Percentiles rank a stretch among this genome's conserved stretches.
phyloP scores from a whole-genome alignment of 129 eudicot species.

The Chrysanthemum makinoi region DNA sequence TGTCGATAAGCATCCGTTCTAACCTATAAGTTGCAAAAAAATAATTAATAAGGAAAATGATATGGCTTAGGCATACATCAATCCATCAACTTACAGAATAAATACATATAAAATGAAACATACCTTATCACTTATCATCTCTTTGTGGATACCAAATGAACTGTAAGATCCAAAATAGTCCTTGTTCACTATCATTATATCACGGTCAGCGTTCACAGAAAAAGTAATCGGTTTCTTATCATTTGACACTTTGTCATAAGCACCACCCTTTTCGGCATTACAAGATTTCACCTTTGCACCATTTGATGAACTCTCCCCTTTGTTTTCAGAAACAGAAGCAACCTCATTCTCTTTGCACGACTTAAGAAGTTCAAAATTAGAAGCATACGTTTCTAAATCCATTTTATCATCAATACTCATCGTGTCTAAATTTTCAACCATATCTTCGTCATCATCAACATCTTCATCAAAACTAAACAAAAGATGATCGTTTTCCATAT shows the following conservation, averaged over 20 bases:
- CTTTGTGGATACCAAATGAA: constrained; percentile 88
- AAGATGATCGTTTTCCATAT: constrained; percentile 73
- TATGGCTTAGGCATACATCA: no score
- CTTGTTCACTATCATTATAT: constrained; percentile 56
- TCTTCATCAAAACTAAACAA: constrained; percentile 73
- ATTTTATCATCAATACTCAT: constrained; percentile 34
- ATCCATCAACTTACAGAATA: no score
- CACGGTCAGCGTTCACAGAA: constrained; percentile 34
- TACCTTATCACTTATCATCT: constrained; percentile 97
- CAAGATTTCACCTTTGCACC: no score
- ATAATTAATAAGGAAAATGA: no score
- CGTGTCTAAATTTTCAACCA: constrained; percentile 10
- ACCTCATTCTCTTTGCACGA: constrained; percentile 34
- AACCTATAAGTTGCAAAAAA: constrained; percentile 47
- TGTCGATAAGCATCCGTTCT: constrained; percentile 84
- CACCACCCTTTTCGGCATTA: no score
- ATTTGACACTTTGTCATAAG: neutral
- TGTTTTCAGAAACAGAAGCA: constrained; percentile 25
- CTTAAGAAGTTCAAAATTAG: constrained; percentile 16
- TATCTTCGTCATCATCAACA: constrained; percentile 59
- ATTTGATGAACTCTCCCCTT: constrained; percentile 3
- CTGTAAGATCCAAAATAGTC: constrained; percentile 78
- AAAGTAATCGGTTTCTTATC: constrained; percentile 20
- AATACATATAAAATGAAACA: neutral
- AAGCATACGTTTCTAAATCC: constrained; percentile 18